Percentiles rank a stretch among this genome's conserved stretches.
Evolutionary conservation across 2,329 filamentous ascomycete species (phyloP).

Genomic region (Trichoderma guizhouense): DNA sequence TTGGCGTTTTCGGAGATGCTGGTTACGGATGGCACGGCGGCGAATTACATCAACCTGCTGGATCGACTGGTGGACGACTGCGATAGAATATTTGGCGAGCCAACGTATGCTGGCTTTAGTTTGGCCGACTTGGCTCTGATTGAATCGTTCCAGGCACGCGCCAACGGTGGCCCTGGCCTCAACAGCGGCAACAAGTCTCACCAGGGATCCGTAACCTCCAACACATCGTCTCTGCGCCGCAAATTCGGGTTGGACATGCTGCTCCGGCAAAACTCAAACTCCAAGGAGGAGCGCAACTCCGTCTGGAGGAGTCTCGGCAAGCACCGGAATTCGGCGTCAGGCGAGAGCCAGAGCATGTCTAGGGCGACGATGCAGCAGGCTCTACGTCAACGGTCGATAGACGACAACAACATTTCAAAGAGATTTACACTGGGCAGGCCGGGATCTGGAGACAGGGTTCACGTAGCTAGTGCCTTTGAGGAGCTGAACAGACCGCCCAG

Average conservation of each 20-base stretch:
- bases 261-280: conserved; percentile 77
- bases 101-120: conserved; percentile 39
- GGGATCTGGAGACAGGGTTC: conserved; percentile 57
- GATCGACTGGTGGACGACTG: conserved; percentile 88
- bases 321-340: conserved; percentile 59
- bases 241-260: conserved; percentile 79
- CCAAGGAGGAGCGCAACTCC: conserved; percentile 71
- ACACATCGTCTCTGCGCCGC: conserved; percentile 78
- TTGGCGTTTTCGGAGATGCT: conserved; percentile 85
- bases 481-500: conserved; percentile 55
- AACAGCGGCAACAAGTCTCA: conserved; percentile 54
- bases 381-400: conserved; percentile 64
- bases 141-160: conserved; percentile 54
- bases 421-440: conserved; percentile 42
- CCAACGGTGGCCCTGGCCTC: conserved; percentile 23
- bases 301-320: conserved; percentile 90
- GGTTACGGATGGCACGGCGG: conserved; percentile 70
- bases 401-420: conserved; percentile 53
- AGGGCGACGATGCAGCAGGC: conserved; percentile 66
- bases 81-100: conserved; percentile 78
- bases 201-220: conserved; percentile 75
- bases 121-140: conserved; percentile 41
- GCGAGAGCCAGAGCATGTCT: conserved; percentile 61
- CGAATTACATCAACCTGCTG: conserved; percentile 82
- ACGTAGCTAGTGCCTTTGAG: conserved; percentile 61